Percentiles rank a stretch among this genome's conserved stretches.
phyloP scores from a whole-genome alignment of 805 yeast genomes.

The Cyberlindnera subsufficiens region DNA sequence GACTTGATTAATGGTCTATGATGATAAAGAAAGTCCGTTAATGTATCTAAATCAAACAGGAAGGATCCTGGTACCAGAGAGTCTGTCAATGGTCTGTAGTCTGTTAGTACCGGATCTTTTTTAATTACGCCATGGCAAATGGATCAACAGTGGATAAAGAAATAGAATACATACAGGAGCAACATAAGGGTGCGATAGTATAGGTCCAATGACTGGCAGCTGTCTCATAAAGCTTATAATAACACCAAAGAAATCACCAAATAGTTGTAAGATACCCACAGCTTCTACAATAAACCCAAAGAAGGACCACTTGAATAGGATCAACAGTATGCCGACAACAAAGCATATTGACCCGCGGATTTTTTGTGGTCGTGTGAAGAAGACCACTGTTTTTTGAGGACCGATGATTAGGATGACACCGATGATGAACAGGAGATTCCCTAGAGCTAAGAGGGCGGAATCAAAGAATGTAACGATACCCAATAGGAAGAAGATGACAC shows the following conservation, averaged over 20 bases:
- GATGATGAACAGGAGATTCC: slow-evolving; percentile 49
- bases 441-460: slow-evolving; percentile 81
- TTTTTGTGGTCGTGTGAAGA: slow-evolving; percentile 83
- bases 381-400: slow-evolving; percentile 70
- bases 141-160: background rate
- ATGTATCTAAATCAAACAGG: slow-evolving; percentile 41
- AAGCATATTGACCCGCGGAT: slow-evolving; percentile 84
- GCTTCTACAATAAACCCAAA: slow-evolving; percentile 81
- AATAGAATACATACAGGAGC: slow-evolving; percentile 50
- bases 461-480: slow-evolving; percentile 88
- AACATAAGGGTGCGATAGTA: slow-evolving; percentile 71
- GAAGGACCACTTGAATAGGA: slow-evolving; percentile 71
- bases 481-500: slow-evolving; percentile 56
- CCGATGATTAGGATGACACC: slow-evolving; percentile 88
- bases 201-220: slow-evolving; percentile 81
- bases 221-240: slow-evolving; percentile 82
- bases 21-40: background rate
- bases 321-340: slow-evolving; percentile 65
- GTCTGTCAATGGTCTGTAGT: slow-evolving; percentile 33
- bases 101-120: background rate
- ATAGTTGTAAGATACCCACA: slow-evolving; percentile 82
- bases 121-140: background rate
- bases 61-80: slow-evolving; percentile 62
- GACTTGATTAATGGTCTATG: slow-evolving; percentile 22
- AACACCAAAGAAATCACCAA: slow-evolving; percentile 89